Base-by-base conservation (phyloP, 805 yeast genomes). In the Scheffersomyces spartinae region DNA sequence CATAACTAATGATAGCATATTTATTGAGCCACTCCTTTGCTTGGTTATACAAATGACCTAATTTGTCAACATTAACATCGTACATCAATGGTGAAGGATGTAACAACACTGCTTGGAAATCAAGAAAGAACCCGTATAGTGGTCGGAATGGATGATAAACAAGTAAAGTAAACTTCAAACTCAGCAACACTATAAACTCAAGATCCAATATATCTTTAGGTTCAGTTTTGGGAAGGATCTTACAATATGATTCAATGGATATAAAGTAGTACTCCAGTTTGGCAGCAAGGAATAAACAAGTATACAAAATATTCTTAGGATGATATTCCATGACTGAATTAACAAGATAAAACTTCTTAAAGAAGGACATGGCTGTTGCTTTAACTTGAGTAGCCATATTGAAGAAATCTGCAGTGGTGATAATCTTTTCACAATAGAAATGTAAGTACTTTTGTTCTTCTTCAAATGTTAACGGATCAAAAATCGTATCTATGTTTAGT, bases 101-200 rank as follows among this genome's bases (percentile, higher is more conserved):
- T 58, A 64, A 28, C 51, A 60, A 40, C 5, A 54, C 55, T 16
- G 53, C 64, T 47, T 91, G 98, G 35, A 86, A 69, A 50, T 91
- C 99, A 24, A 88, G 66, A 50, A 79, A 88, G 47, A 88, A 86
- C 13, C 99, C 99, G 48, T 86, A 91, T n/a, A 91, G 52, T 0
- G 97, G 84, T 34, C 78, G 64, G 50, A 71, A 77, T 3, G 96
- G 93, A 52, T 84, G 95, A 47, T 88, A 97, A 7, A 80, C 88
- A 34, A 76, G 46, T 25, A 91, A 56, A 1, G 94, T 78, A 51
- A 91, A 91, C 32, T 73, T 63, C 39, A 91, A 58, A 7, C 82
- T 65, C 49, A 73, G 82, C 28, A 86, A 53, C 4, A 91, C 65
- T 22, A 64, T 60, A 44, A 84, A 91, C 52, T 91, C 99, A 29